Evolutionary conservation across 768 basidiomycete species (phyloP), one percentile per base, ranked within the genome.

Genomic region (Boletus rex-veris): DNA sequence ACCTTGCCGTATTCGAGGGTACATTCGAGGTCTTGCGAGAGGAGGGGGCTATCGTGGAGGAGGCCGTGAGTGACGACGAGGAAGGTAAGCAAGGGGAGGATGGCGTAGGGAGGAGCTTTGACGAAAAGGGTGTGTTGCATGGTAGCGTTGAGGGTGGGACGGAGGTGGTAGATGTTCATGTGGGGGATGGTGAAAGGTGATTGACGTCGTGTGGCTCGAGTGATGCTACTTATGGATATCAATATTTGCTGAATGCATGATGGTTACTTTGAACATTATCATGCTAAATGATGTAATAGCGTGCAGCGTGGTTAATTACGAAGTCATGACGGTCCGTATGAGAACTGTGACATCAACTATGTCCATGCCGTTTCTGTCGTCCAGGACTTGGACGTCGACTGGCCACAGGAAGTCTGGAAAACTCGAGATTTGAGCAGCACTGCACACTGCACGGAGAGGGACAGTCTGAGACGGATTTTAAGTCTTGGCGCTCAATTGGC

Each of bases 31-130:
- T 78, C 49, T 64, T 87, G 18, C 77, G 78, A 48, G 84, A 86
- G 47, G 79, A 83, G 58, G 88, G 86, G 7, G 84, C 81, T 43
- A 66, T 88, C 21, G 72, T 89, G 41, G 88, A 89, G 65, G 88
- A 88, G 56, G 75, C 80, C 10, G 65, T 67, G 10, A 78, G 79
- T 26, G 75, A 75, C 21, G 78, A 75, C 18, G 80, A 72, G 12
- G 68, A 62, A 31, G 68, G 38, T 15, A 63, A 52, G 16, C 45
- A 60, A 48, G 44, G 51, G 14, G 61, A 56, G 16, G 55, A 45
- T 6, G 50, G 45, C 16, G 55, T 57, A 10, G 65, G 62, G 24
- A 59, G 33, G 42, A 63, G 61, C 43, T 65, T 76, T 50, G 72
- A 79, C 54, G 82, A 83, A 64, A 82, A 83, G 58, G 60, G 73